These are phyloP conservation scores for Naganishia albida DNA, from an alignment of 1,284 basidiomycete species.

Conservation along the genomic window DNA sequence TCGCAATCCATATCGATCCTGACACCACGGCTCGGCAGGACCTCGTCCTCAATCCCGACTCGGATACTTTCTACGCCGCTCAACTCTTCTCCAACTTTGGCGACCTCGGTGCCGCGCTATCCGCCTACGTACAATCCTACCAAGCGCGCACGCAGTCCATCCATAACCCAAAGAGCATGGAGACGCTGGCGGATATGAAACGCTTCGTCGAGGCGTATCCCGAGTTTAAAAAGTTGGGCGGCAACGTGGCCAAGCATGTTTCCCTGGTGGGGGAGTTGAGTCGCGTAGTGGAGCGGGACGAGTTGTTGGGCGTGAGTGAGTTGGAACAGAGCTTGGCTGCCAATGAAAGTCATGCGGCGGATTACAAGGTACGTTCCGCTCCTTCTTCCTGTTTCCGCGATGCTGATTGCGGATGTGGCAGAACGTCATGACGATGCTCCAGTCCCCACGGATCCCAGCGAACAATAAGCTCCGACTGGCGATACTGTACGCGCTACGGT, in stretches of 20 bases:
- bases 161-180: slow-evolving; percentile 77
- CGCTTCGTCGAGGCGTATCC: slow-evolving; percentile 98
- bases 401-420: slow-evolving; percentile 47
- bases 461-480: slow-evolving; percentile 88
- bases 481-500: slow-evolving; percentile 92
- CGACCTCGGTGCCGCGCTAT: slow-evolving; percentile 89
- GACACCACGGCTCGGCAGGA: no score
- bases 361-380: slow-evolving; percentile 68
- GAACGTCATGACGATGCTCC: slow-evolving; percentile 75
- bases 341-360: slow-evolving; percentile 75
- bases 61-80: slow-evolving; percentile 91
- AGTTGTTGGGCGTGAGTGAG: slow-evolving; percentile 85
- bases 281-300: slow-evolving; percentile 80
- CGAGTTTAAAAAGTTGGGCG: slow-evolving; percentile 92
- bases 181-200: slow-evolving; percentile 97
- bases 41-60: slow-evolving; percentile 86
- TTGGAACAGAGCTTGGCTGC: slow-evolving; percentile 95
- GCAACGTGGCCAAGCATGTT: slow-evolving; percentile 98
- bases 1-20: no score
- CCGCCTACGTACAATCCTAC: slow-evolving; percentile 92
- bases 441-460: slow-evolving; percentile 66
- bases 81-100: slow-evolving; percentile 95
- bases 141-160: slow-evolving; percentile 68
- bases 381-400: neutral
- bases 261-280: slow-evolving; percentile 95